Conservation (phyloP, 2,329 filamentous ascomycete species). For the Bipolaris oryzae region DNA sequence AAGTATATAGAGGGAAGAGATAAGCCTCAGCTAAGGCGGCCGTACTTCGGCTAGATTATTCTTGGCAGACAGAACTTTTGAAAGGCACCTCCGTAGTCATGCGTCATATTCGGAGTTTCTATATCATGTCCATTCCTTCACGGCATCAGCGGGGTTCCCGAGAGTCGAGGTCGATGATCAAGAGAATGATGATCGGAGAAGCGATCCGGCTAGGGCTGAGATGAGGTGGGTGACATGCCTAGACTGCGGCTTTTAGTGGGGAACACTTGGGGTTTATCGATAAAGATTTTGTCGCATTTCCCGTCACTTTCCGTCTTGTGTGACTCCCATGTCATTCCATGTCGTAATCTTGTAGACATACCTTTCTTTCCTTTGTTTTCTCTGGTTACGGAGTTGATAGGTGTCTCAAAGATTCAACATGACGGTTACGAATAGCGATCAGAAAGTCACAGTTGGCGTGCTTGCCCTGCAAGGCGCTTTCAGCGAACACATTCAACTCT, state of each 20-base stretch:
- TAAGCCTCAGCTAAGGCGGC: too few species aligned
- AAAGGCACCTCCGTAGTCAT: too few species aligned
- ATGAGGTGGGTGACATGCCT: conserved; percentile 4
- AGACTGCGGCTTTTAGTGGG: conserved; percentile 10
- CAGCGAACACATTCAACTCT: conserved; percentile 80
- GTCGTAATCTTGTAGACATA: background rate
- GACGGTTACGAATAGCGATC: conserved; percentile 29
- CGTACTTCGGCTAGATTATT: too few species aligned
- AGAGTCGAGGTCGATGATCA: conserved; percentile 9
- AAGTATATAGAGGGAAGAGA: too few species aligned
- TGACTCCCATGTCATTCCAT: conserved; percentile 8
- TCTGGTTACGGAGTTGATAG: conserved; percentile 11
- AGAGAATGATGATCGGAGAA: conserved; percentile 4
- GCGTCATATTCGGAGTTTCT: conserved; percentile 3
- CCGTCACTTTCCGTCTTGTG: conserved; percentile 11
- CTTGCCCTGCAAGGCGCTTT: conserved; percentile 91
- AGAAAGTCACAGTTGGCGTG: conserved; percentile 62
- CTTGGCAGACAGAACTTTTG: too few species aligned
- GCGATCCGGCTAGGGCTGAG: conserved; percentile 7
- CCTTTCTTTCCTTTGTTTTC: background rate
- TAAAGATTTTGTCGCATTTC: conserved; percentile 12
- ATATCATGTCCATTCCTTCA: conserved; percentile 4
- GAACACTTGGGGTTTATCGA: conserved; percentile 19
- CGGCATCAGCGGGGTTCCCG: conserved; percentile 13
- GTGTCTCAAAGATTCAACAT: conserved; percentile 15